These are phyloP conservation scores for Sporobolomyces phaffii DNA, from an alignment of 768 basidiomycete species.

Conservation along the genomic window DNA sequence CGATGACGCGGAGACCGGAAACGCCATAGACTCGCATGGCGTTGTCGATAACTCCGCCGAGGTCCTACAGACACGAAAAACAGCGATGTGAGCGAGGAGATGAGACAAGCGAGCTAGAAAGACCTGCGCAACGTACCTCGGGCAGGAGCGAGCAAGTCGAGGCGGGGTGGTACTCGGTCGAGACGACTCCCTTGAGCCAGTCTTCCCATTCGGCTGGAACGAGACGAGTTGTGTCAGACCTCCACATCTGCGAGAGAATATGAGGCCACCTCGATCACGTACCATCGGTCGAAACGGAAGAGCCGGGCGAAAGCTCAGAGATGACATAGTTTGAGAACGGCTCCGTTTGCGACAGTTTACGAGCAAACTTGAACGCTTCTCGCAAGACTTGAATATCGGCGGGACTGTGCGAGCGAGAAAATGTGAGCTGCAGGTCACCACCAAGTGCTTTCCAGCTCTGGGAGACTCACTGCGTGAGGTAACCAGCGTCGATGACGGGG, in stretches of 20 bases:
- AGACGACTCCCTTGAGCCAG: constrained; percentile 38
- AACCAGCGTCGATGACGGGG: constrained; percentile 55
- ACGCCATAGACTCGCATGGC: constrained; percentile 52
- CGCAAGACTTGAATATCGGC: constrained; percentile 45
- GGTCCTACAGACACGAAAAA: background rate
- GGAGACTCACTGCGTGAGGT: constrained; percentile 45
- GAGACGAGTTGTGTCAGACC: background rate
- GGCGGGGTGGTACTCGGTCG: constrained; percentile 49
- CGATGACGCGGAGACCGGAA: constrained; percentile 50
- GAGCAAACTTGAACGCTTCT: constrained; percentile 44
- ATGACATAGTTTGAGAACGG: constrained; percentile 46
- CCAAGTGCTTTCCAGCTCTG: too few relatives aligned
- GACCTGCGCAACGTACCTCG: too few relatives aligned
- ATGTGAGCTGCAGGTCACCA: too few relatives aligned
- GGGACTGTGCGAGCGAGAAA: constrained; percentile 18
- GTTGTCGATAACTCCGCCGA: constrained; percentile 52
- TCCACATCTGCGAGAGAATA: background rate
- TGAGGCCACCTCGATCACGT: background rate
- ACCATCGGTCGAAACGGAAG: constrained; percentile 45
- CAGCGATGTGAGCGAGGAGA: background rate
- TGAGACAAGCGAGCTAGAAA: too few relatives aligned
- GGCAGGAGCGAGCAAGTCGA: constrained; percentile 43
- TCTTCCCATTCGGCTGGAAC: constrained; percentile 41
- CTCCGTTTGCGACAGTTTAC: constrained; percentile 45
- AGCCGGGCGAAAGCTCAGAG: constrained; percentile 46